Evolutionary conservation across 2,329 filamentous ascomycete genomes (phyloP).

Genomic region (Calonectria multiphialidica): DNA sequence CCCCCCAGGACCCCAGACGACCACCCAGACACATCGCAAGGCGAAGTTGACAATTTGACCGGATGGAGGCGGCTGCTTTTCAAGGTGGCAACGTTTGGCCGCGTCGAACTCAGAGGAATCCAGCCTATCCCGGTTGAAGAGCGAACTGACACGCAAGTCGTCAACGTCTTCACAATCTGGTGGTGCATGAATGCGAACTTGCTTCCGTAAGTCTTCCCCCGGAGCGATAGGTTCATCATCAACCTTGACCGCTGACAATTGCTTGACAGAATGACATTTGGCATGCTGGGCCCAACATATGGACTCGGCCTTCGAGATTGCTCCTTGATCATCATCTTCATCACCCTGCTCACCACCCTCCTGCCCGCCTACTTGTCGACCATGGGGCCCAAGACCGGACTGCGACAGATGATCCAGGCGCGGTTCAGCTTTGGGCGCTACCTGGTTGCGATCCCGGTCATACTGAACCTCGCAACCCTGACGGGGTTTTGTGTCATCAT

Average conservation of each 20-base stretch:
- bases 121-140: slow-evolving; percentile 46
- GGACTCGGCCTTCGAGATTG: slow-evolving; percentile 57
- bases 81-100: slow-evolving; percentile 23
- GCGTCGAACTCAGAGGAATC: slow-evolving; percentile 45
- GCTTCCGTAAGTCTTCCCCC: slow-evolving; percentile 41
- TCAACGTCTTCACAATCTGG: slow-evolving; percentile 48
- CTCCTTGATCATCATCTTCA: slow-evolving; percentile 60
- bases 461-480: slow-evolving; percentile 61
- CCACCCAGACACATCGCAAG: slow-evolving; percentile 17
- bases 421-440: slow-evolving; percentile 48
- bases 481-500: slow-evolving; percentile 62
- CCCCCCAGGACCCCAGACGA: slow-evolving; percentile 6
- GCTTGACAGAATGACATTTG: slow-evolving; percentile 51
- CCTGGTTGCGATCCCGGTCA: slow-evolving; percentile 32
- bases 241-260: not conserved
- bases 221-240: too few relatives aligned
- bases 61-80: slow-evolving; percentile 9
- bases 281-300: slow-evolving; percentile 57
- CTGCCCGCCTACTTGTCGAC: slow-evolving; percentile 55
- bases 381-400: slow-evolving; percentile 57
- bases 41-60: slow-evolving; percentile 5
- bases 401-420: slow-evolving; percentile 62
- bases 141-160: slow-evolving; percentile 45
- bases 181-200: slow-evolving; percentile 48
- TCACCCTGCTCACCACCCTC: slow-evolving; percentile 55